phyloP scores from a whole-genome alignment of 345 rosid species.

The Populus tremula region DNA sequence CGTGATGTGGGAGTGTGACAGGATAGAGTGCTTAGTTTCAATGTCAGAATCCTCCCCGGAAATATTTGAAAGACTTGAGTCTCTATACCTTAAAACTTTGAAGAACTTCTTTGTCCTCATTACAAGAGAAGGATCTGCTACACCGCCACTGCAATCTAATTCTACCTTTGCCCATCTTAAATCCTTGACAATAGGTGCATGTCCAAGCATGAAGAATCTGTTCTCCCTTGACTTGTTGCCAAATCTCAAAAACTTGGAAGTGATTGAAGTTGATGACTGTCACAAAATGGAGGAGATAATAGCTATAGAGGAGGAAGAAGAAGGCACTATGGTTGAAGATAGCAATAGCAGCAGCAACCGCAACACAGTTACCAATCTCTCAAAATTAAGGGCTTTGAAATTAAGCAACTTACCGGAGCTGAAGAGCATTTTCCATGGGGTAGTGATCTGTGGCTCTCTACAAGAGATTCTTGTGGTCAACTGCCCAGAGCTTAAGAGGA shows the following conservation, averaged over 20 bases:
- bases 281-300: constrained; percentile 24
- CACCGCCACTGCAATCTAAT: neutral
- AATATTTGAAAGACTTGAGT: neutral
- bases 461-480: neutral
- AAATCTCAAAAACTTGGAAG: constrained; percentile 21
- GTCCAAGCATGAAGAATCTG: constrained; percentile 17
- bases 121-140: neutral
- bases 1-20: neutral
- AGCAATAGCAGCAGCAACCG: neutral
- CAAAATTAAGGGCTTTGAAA: neutral
- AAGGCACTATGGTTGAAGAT: neutral
- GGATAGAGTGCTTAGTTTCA: neutral
- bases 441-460: constrained; percentile 10
- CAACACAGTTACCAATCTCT: neutral
- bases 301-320: neutral
- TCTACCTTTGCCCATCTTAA: constrained; percentile 4
- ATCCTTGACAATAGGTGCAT: fast-evolving
- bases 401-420: neutral
- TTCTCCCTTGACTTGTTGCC: constrained; percentile 2
- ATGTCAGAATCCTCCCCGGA: neutral
- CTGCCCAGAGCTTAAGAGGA: constrained; percentile 18
- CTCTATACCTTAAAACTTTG: neutral
- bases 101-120: neutral
- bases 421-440: constrained; percentile 11
- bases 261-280: neutral